Base-by-base conservation (phyloP, 495 filamentous ascomycete species). In the Cercophora samala region DNA sequence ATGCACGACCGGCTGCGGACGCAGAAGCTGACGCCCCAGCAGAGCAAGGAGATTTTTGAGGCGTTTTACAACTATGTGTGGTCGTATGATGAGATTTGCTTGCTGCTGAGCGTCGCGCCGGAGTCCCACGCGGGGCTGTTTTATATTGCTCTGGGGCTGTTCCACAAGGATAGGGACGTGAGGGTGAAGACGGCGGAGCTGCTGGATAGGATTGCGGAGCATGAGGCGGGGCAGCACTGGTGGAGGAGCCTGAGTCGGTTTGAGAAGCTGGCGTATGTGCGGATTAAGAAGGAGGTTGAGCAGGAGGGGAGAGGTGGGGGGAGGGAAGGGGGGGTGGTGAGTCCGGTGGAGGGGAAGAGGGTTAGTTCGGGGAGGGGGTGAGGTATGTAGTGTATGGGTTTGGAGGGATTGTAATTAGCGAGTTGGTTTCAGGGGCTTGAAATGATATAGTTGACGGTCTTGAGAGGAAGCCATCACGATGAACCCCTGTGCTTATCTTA, bases 221-320 rank as follows among this genome's bases (percentile, higher is more conserved):
- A 99, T 79, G 90, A 94, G 74, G 95, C 92, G 26, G 95, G 95
- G 1, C 86, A 91, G 66, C 93, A 97, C 75, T 98, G 95, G 83
- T 99, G 94, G 92, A 86, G 85, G 66, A 86, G 86, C 22, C 77
- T 99, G 58, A 93, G 91, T 64, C 83, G 93, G 65, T 99, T 97
- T 70, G 88, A 93, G 67, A 97, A 94, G 79, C 76, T 96, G 66
- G 93, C 88, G 17, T 91, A 86, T 68, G 82, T 86, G 68, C 81
- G 90, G 8, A 87, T 92, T 61, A 85, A 84, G 70, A 81, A 86
- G n/a, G 90, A 91, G 64, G 83, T 81, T 8, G 84, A 89, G 26
- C 76, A 80, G 21, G 82, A 81, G 66, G 68, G 60, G 59, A 75
- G 66, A 69, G 71, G n/a, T n/a, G n/a, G 29, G 24, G 26, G 55